Percentiles rank a stretch among this genome's conserved stretches.
Conservation (phyloP, 164 flowering plant species). For the Vitis cinerea region DNA sequence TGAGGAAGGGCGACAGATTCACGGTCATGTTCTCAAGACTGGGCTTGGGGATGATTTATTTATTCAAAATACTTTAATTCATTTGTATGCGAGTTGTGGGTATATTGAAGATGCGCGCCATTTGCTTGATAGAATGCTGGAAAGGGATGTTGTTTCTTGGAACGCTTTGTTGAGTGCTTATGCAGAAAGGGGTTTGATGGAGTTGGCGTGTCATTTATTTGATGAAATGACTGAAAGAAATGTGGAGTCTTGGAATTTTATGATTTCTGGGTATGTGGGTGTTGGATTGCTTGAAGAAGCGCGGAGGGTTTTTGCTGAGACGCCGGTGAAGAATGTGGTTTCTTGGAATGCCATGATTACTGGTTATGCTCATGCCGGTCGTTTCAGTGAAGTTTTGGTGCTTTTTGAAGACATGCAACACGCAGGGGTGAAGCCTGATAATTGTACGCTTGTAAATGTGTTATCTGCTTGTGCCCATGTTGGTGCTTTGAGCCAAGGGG, state of each 20-base stretch:
- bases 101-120: slow-evolving; percentile 13
- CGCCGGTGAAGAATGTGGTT: slow-evolving; percentile 5
- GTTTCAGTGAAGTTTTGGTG: slow-evolving; percentile 21
- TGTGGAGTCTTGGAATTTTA: slow-evolving; percentile 46
- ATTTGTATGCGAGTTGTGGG: slow-evolving; percentile 28
- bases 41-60: slow-evolving; percentile 29
- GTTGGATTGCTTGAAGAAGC: slow-evolving; percentile 31
- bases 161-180: slow-evolving; percentile 40
- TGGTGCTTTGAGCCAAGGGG: slow-evolving; percentile 41
- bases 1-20: slow-evolving; percentile 36
- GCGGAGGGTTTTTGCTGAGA: slow-evolving; percentile 27
- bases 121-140: slow-evolving; percentile 33
- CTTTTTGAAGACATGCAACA: slow-evolving; percentile 27
- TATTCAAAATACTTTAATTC: slow-evolving; percentile 31
- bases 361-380: slow-evolving; percentile 23
- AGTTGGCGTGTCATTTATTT: slow-evolving; percentile 24
- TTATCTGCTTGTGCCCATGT: slow-evolving; percentile 36
- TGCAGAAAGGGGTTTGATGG: slow-evolving; percentile 29
- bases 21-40: slow-evolving; percentile 22
- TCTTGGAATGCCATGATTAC: slow-evolving; percentile 8
- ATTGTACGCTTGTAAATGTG: slow-evolving; percentile 33
- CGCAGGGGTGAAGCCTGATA: slow-evolving; percentile 24
- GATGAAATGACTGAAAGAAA: slow-evolving; percentile 43
- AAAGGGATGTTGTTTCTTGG: slow-evolving; percentile 37
- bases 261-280: slow-evolving; percentile 39